phyloP scores from a whole-genome alignment of 2,329 filamentous ascomycete genomes.

The Aspergillus tamarii region DNA sequence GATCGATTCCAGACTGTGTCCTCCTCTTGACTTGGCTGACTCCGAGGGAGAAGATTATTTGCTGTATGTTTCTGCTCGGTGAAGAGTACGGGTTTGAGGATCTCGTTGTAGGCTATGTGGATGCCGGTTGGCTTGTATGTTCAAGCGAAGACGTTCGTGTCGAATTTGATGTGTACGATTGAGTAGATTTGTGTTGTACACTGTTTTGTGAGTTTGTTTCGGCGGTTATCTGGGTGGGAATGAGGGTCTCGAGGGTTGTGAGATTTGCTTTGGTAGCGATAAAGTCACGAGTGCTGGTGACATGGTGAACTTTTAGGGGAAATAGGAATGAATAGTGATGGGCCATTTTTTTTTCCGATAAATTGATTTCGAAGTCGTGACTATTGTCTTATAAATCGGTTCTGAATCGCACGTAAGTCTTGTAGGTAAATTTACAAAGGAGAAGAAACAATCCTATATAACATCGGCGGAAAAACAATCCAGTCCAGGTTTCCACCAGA shows the following conservation, averaged over 20 bases:
- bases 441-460: slow-evolving; percentile 9
- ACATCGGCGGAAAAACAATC: slow-evolving; percentile 5
- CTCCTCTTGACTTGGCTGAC: slow-evolving; percentile 50
- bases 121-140: slow-evolving; percentile 34
- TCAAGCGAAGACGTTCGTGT: slow-evolving; percentile 43
- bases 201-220: slow-evolving; percentile 42
- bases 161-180: slow-evolving; percentile 43
- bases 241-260: slow-evolving; percentile 13
- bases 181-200: slow-evolving; percentile 45
- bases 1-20: slow-evolving; percentile 46
- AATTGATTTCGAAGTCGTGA: not conserved
- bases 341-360: not conserved
- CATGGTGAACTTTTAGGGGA: not conserved
- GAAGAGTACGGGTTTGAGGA: slow-evolving; percentile 66
- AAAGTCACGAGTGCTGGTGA: slow-evolving; percentile 3
- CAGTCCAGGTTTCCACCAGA: not conserved
- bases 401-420: not conserved
- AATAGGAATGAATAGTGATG: not conserved
- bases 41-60: slow-evolving; percentile 54
- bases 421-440: slow-evolving; percentile 7
- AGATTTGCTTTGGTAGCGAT: slow-evolving; percentile 9
- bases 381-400: not conserved
- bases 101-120: slow-evolving; percentile 70
- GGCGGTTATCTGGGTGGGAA: slow-evolving; percentile 28
- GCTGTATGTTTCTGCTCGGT: too few relatives aligned